Evolutionary conservation across 2,329 filamentous ascomycete genomes (phyloP), one percentile per base, ranked within the genome.

Genomic region (Magnaporthiopsis incrustans): DNA sequence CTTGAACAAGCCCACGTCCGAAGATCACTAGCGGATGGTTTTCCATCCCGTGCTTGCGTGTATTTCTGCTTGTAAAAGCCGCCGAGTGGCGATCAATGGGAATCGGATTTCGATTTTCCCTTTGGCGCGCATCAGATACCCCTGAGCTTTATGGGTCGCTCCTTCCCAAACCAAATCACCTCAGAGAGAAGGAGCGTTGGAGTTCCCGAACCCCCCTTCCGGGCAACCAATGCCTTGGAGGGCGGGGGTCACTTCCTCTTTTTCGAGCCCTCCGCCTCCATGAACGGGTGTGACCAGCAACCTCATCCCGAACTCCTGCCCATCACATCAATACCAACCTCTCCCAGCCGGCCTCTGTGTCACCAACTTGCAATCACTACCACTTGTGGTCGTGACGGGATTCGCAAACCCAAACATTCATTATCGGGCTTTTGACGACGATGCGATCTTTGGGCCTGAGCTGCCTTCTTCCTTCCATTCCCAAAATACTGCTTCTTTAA

Each of bases 241-340:
- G 22, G 18, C 18, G 10, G 1, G 22, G 18, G 44, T 22, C 22
- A n/a, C 44, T n/a, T 10, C 33, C 32, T 11, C 15, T 57, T 11
- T 57, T 38, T 65, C 30, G 64, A 32, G 56, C 30, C 62, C 35
- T 57, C 33, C 26, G 26, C 61, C 57, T 57, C 50, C 56, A n/a
- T 53, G 44, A 30, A 3, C 44, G 44, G 44, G 44, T 53, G 57
- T 61, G 33, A 30, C 32, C 25, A 33, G 11, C n/a, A 38, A 35
- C 25, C 66, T 67, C 26, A 25, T 27, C 25, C 33, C 33, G 25
- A 27, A 27, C 10, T 25, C 44, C 44, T 53, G 22, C 18, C 18
- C 22, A 53, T 53, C 18, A 53, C 22, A 53, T 5, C 27, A 3
- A 30, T n/a, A n/a, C 7, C 44, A 53, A 22, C 44, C 5, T 53